Conservation (phyloP, 163 green algal genomes). For the Chlamydomonas reinhardtii region DNA sequence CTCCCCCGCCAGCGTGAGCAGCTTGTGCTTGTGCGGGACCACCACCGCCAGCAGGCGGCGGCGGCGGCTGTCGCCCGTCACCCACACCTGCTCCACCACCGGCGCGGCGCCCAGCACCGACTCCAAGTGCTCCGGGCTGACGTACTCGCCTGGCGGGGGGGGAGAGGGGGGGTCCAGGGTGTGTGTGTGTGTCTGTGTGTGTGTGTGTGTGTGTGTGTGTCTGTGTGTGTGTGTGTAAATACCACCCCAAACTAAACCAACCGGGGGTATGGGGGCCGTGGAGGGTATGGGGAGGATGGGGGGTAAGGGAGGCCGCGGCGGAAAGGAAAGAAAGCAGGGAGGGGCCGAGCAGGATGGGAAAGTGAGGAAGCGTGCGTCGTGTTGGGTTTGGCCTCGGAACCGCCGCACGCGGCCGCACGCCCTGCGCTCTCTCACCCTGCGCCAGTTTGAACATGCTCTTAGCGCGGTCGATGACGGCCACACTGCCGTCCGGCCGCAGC, state of each 20-base stretch:
- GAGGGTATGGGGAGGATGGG: no score
- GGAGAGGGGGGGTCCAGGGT: not conserved
- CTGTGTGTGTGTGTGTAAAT: no score
- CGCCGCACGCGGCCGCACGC: no score
- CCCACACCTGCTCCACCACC: constrained; percentile 70
- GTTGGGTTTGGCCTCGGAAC: no score
- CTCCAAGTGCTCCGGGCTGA: constrained; percentile 34
- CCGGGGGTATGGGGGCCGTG: no score
- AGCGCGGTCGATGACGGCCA: constrained; percentile 84
- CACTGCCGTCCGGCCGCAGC: constrained; percentile 59
- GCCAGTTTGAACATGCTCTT: constrained; percentile 90
- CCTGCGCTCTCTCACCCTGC: constrained; percentile 65
- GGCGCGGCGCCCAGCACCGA: constrained; percentile 64
- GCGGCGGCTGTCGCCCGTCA: constrained; percentile 77
- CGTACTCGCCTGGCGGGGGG: constrained; percentile 18
- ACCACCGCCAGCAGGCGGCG: constrained; percentile 75
- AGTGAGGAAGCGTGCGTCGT: no score
- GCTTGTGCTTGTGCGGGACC: constrained; percentile 57
- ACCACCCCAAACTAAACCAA: no score
- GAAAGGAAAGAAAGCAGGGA: no score
- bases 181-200: not conserved
- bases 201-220: not conserved
- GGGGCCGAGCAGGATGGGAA: no score
- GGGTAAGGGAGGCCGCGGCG: no score
- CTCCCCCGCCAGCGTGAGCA: constrained; percentile 6